Evolutionary conservation across 1,139 yeast species (phyloP), one percentile per base, ranked within the genome.

Genomic region (Saccharomyces hybrid): DNA sequence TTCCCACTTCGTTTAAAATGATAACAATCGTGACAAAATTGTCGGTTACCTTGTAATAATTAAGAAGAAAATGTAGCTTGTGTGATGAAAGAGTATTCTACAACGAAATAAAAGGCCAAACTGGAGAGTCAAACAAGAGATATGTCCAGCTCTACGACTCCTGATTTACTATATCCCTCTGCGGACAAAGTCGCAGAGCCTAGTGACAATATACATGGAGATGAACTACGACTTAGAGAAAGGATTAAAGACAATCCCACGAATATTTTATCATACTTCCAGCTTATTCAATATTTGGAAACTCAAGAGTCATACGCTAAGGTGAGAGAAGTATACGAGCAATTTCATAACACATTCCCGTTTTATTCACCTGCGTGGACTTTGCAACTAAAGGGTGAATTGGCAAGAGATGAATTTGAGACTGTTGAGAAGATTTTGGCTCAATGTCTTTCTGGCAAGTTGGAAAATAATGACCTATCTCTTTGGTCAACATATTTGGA

Each of bases 401-500:
- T 87, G 60, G 78, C 78, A 53, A 76, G 87, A 58, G 86, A 85
- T 52, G 93, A 89, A 63, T 84, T 84, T 64, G 78, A 78, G 54
- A 93, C 83, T 13, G 69, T 65, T 20, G 71, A 67, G 47, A 59
- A 62, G 34, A 47, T 65, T 20, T 53, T 68, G 5, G 60, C 70
- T 0, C 62, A 65, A 34, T 67, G 71, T 56, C 56, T 68, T 4
- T 62, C 70, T n/a, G 69, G 69, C 5, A 65, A 65, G 23, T 53
- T 51, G 13, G 65, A 61, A 48, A 68, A 66, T 48, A 68, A 65
- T 50, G 71, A 68, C 52, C 55, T 67, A 9, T 55, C 80, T 34
- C 73, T 93, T 32, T 91, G 95, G 83, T 77, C 83, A 52, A 73
- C 80, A 42, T 93, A 93, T 68, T 80, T 93, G 41, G 82, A 81